Evolutionary conservation across 345 rosid genomes (phyloP), one percentile per base, ranked within the genome.

Genomic region (Garcia nutans): DNA sequence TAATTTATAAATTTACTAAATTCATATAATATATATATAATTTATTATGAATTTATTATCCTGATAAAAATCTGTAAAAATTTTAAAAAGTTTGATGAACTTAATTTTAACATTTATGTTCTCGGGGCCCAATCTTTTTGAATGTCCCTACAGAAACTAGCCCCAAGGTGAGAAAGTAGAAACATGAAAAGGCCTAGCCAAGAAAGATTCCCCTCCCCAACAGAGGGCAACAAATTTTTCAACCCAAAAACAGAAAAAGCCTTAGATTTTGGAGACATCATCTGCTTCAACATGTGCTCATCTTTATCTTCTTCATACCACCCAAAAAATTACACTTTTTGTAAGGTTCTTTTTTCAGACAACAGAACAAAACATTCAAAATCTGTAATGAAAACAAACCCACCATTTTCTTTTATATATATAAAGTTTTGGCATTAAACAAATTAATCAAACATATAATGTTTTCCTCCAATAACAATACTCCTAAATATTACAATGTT

Each of bases 201-300:
- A 66, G 84, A 75, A 37, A 37, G 41, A 37, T 37, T 71, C 65
- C 78, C 63, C 62, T 58, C 79, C 11, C 55, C 68, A 41, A 54
- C 72, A 73, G 69, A 73, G 76, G 49, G 67, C 10, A 71, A 54
- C 23, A 76, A 31, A 75, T 45, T 64, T 74, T 44, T 71, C 50
- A 70, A 64, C 15, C 13, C 62, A 16, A 57, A 31, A 70, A 64
- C 55, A 24, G 44, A 56, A 37, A 79, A 82, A 79, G 85, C 74
- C 85, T 16, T 71, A 73, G 81, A 82, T 84, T 70, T 62, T 68
- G 87, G 85, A 62, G 72, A 70, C 31, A 62, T 22, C 10, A n/a
- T 31, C 54, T 41, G 66, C 24, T 23, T 57, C n/a, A 44, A 49
- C 67, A 75, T 77, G 70, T 72, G 82, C 76, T 55, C 22, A 8